Evolutionary conservation across 2,329 filamentous ascomycete genomes (phyloP).

Genomic region (Penicillium sp.): DNA sequence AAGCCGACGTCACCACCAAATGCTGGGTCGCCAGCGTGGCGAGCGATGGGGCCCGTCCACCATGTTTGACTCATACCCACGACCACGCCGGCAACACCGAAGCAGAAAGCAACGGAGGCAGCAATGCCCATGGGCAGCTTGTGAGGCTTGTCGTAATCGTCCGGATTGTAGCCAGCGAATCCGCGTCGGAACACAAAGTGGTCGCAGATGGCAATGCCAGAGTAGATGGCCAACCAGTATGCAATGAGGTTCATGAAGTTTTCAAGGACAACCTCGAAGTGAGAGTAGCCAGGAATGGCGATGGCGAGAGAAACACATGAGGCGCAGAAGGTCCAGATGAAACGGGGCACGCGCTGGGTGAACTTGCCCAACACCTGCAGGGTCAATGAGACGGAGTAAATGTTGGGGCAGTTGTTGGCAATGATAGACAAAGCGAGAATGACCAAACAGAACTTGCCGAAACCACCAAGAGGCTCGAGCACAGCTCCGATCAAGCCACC

Average conservation of each 20-base stretch:
- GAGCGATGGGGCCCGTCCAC: conserved; percentile 68
- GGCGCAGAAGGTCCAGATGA: conserved; percentile 65
- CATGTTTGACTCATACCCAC: conserved; percentile 71
- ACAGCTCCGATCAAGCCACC: conserved; percentile 69
- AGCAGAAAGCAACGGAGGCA: conserved; percentile 62
- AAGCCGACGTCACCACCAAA: conserved; percentile 62
- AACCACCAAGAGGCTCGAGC: conserved; percentile 63
- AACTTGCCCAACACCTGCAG: conserved; percentile 64
- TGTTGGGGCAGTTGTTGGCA: conserved; percentile 71
- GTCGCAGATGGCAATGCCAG: conserved; percentile 64
- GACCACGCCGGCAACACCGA: conserved; percentile 66
- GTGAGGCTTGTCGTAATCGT: conserved; percentile 58
- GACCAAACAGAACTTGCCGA: conserved; percentile 72
- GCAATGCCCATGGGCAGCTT: conserved; percentile 66
- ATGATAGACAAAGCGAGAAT: conserved; percentile 67
- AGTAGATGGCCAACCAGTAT: conserved; percentile 76
- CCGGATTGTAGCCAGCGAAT: conserved; percentile 60
- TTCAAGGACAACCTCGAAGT: conserved; percentile 65
- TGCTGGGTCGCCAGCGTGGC: conserved; percentile 53
- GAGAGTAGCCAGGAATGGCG: conserved; percentile 67
- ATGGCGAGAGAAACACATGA: conserved; percentile 68
- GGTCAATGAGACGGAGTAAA: conserved; percentile 69
- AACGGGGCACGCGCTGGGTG: conserved; percentile 65
- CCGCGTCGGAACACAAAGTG: conserved; percentile 69
- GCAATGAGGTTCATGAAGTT: conserved; percentile 70